Conservation (phyloP, 2,329 filamentous ascomycete genomes). For the Arthrinium phaeospermum region DNA sequence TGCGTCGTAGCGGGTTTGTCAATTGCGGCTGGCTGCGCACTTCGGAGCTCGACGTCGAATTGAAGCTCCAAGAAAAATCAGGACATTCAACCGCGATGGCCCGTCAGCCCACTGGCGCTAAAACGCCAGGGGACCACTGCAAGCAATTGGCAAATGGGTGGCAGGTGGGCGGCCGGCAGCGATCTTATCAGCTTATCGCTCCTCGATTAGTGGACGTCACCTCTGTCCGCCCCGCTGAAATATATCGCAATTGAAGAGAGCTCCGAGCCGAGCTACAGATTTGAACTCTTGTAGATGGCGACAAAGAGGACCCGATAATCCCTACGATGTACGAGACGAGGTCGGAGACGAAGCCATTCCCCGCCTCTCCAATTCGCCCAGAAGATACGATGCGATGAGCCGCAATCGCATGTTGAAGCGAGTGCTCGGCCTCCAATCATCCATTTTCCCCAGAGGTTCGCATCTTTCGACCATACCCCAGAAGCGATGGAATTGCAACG, state of each 20-base stretch:
- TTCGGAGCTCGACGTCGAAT: conserved; percentile 7
- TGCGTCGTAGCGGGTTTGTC: neutral
- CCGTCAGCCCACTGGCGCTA: neutral
- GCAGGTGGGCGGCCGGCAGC: neutral
- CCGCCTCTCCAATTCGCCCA: neutral
- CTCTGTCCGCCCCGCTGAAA: neutral
- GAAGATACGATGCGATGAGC: conserved; percentile 1
- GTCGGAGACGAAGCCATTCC: neutral
- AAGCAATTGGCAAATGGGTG: neutral
- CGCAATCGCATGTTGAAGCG: neutral
- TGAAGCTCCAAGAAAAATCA: conserved; percentile 10
- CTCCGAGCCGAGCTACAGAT: neutral
- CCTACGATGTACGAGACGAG: neutral
- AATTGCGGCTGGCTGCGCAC: conserved; percentile 11
- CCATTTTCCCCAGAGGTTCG: neutral
- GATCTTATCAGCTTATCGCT: neutral
- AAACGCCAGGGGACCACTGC: neutral
- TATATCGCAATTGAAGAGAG: neutral
- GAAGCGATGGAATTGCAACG: neutral
- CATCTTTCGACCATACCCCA: neutral
- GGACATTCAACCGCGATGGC: neutral
- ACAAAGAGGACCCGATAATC: neutral
- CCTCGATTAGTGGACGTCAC: neutral
- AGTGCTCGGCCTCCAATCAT: neutral
- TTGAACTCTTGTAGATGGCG: neutral